phyloP scores from a whole-genome alignment of 306 rosid genomes.

The Castanea sativa region DNA sequence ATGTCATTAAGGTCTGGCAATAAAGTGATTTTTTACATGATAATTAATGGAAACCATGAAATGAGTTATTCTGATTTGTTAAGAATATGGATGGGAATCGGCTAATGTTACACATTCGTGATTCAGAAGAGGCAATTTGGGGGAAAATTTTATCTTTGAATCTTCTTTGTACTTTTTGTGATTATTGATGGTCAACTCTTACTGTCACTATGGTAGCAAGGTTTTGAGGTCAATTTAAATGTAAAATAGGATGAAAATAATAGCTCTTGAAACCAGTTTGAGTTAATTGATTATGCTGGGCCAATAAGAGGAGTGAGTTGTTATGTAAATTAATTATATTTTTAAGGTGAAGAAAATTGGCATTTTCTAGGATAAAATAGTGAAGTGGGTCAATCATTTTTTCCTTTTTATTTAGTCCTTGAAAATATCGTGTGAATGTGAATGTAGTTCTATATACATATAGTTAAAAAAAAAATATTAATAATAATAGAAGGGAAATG shows the following conservation, averaged over 20 bases:
- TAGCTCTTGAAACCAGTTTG: not conserved
- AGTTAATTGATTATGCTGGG: not conserved
- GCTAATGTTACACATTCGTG: not conserved
- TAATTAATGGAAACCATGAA: too few species aligned
- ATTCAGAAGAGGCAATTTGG: not conserved
- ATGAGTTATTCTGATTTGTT: not conserved
- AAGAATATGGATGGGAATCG: not conserved
- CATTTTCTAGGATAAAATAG: not conserved
- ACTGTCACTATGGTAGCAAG: not conserved
- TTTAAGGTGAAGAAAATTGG: not conserved
- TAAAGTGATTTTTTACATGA: too few species aligned
- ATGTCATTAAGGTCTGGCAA: not conserved
- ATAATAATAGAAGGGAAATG: not conserved
- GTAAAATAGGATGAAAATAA: not conserved
- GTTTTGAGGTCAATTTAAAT: not conserved
- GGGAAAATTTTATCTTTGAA: not conserved
- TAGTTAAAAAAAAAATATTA: not conserved
- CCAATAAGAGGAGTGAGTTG: not conserved
- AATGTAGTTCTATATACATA: not conserved
- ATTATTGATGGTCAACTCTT: slow-evolving; percentile 6
- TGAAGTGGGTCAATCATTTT: not conserved
- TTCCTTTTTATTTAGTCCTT: not conserved
- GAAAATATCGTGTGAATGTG: not conserved
- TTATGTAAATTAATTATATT: not conserved
- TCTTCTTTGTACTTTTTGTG: not conserved